Base-by-base conservation (phyloP, 352 stramenopile species). In the Phytophthora macrochlamydospora region DNA sequence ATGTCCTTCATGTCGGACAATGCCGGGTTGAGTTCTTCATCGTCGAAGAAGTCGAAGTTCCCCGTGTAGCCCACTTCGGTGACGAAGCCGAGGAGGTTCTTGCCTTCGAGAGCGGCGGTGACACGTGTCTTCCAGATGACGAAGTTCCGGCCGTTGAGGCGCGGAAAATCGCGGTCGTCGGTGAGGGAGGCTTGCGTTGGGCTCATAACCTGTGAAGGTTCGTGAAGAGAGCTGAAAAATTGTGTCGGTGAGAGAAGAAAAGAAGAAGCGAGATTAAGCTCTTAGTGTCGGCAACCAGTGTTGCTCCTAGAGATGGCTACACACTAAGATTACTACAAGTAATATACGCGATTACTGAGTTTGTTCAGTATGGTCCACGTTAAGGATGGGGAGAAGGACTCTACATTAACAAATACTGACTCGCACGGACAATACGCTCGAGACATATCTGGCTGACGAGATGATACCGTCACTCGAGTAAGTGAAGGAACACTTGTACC, bases 61-160 rank as follows among this genome's bases (percentile, higher is more conserved):
- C 53, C 48, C 7, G 31, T 12, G 7, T 58, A 54, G 31, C 58
- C 51, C 2, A n/a, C n/a, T 11, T 49, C 2, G n/a, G 55, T 55
- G n/a, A 65, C 59, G 50, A 58, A 65, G 18, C 59, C 50, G 32
- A 55, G 59, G 2, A 65, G 49, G 40, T 59, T 57, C 59, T 65
- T 59, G 59, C 59, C 59, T 31, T 65, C 50, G 40, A 59, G 50
- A 4, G 59, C 44, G 40, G 56, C 44, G 33, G 44, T 62, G 56
- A 62, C 56, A 0, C 42, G 30, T 14, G 42, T 61, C 54, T 61
- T 61, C 31, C 43, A 53, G 30, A 61, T 61, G 42, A 46, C 14
- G 40, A 46, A 46, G 40, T 46, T 46, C 1, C 40, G 1, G 40
- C 40, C 40, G 14, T 46, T 46, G 4, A 46, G 40, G 40, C 49